Conservation (phyloP, 441 rosid species). For the Euphorbia celastroides region DNA sequence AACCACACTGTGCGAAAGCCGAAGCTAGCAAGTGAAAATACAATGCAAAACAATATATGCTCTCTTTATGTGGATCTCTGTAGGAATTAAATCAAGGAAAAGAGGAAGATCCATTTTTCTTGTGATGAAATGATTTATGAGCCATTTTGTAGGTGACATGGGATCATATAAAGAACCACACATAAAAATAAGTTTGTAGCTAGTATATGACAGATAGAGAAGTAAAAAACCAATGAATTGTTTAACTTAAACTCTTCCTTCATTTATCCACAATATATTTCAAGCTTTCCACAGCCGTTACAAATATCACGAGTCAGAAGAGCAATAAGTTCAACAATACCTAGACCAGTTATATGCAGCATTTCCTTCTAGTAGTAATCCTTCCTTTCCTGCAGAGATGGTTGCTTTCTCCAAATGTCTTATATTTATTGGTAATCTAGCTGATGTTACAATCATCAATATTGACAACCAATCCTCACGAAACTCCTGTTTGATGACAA, state of each 20-base stretch:
- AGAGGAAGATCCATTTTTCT: not conserved
- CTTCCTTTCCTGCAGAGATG: slow-evolving; percentile 98
- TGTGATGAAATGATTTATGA: not conserved
- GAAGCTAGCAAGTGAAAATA: not conserved
- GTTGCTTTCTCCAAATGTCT: slow-evolving; percentile 99
- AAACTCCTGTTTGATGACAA: slow-evolving; percentile 60
- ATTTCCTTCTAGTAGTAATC: slow-evolving; percentile 99
- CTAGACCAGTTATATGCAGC: slow-evolving; percentile 99
- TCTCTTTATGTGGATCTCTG: not conserved
- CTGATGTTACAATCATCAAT: slow-evolving; percentile 96
- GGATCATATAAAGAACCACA: too few relatives aligned
- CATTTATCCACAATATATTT: not conserved
- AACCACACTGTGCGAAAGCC: not conserved
- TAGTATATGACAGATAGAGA: not conserved
- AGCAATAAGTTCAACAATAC: slow-evolving; percentile 29
- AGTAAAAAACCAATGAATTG: not conserved
- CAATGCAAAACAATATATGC: not conserved
- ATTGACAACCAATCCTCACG: slow-evolving; percentile 96
- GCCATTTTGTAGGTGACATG: not conserved
- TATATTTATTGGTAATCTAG: slow-evolving; percentile 92
- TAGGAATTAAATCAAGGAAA: not conserved
- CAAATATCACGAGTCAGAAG: not conserved
- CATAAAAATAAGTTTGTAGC: not conserved
- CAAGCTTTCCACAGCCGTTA: not conserved
- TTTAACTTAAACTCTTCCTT: not conserved